Evolutionary conservation across 352 stramenopile genomes (phyloP).

Genomic region (Thalassiosira sp.): DNA sequence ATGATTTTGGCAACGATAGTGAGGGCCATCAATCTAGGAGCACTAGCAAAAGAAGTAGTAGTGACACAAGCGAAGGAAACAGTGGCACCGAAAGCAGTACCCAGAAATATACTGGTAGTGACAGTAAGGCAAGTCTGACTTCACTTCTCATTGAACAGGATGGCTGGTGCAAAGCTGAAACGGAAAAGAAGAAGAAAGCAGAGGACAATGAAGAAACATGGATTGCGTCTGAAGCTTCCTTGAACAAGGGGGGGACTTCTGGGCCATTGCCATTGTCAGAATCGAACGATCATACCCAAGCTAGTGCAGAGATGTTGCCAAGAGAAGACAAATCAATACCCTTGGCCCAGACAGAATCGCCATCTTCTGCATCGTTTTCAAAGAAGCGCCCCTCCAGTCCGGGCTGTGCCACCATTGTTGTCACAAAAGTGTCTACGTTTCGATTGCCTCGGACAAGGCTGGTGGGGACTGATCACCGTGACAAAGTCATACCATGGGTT

Average conservation of each 20-base stretch:
- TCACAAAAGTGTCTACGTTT: slow-evolving; percentile 48
- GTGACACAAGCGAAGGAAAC: background rate
- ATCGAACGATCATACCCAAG: too few species aligned
- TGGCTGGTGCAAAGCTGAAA: slow-evolving; percentile 46
- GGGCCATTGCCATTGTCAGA: background rate
- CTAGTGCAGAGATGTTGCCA: background rate
- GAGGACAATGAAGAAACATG: slow-evolving; percentile 1
- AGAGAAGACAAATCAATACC: background rate
- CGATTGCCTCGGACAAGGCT: slow-evolving; percentile 4
- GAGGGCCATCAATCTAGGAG: background rate
- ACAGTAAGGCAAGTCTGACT: slow-evolving; percentile 25
- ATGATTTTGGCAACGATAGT: background rate
- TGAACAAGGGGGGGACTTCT: background rate
- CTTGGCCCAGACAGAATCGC: background rate
- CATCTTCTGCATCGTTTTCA: background rate
- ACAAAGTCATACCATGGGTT: slow-evolving; percentile 2
- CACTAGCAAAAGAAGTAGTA: slow-evolving; percentile 9
- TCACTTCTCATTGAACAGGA: slow-evolving; percentile 34
- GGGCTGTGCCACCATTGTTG: slow-evolving; percentile 29
- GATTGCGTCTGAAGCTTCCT: background rate
- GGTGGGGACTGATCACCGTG: background rate
- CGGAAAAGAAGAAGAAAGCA: slow-evolving; percentile 5
- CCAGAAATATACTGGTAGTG: slow-evolving; percentile 11
- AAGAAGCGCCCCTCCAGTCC: slow-evolving; percentile 2
- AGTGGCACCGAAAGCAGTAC: background rate